Percentiles rank a stretch among this genome's conserved stretches.
Conservation (phyloP, 2,329 filamentous ascomycete species). For the Trichophaea hybrida region DNA sequence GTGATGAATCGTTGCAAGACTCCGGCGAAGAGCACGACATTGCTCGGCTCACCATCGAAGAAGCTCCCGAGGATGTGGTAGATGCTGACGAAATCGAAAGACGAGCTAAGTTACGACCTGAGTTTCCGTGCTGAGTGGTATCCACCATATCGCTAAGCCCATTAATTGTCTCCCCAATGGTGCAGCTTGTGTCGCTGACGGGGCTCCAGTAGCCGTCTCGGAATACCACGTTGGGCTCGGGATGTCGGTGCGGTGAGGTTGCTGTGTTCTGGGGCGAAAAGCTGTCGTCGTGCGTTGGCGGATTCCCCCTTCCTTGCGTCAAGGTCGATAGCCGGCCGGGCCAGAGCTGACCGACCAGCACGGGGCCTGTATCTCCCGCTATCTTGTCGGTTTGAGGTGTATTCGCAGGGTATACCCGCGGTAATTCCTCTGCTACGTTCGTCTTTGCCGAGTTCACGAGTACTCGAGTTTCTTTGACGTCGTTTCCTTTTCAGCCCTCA, state of each 20-base stretch:
- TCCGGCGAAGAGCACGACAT: constrained; percentile 19
- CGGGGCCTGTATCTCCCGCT: not conserved
- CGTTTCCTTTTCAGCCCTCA: not conserved
- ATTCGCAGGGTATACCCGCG: not conserved
- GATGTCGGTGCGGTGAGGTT: not conserved
- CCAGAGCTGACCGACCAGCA: not conserved
- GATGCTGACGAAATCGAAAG: constrained; percentile 18
- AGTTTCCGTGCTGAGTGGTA: not conserved
- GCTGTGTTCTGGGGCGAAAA: not conserved
- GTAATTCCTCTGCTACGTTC: not conserved
- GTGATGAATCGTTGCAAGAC: constrained; percentile 14
- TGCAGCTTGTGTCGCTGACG: not conserved
- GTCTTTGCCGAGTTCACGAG: not conserved
- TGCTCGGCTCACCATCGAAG: constrained; percentile 8
- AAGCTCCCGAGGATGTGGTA: constrained; percentile 16
- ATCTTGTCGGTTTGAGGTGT: not conserved
- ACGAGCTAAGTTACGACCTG: constrained; percentile 6
- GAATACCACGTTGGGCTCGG: not conserved
- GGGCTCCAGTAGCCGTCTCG: not conserved
- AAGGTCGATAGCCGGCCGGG: not conserved
- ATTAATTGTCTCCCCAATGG: not conserved
- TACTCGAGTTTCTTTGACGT: not conserved
- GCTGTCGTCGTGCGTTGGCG: not conserved
- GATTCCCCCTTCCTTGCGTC: not conserved
- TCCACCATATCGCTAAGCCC: not conserved